Conservation (phyloP, 2,329 filamentous ascomycete species). For the Hymenoscyphus fraxineus region DNA sequence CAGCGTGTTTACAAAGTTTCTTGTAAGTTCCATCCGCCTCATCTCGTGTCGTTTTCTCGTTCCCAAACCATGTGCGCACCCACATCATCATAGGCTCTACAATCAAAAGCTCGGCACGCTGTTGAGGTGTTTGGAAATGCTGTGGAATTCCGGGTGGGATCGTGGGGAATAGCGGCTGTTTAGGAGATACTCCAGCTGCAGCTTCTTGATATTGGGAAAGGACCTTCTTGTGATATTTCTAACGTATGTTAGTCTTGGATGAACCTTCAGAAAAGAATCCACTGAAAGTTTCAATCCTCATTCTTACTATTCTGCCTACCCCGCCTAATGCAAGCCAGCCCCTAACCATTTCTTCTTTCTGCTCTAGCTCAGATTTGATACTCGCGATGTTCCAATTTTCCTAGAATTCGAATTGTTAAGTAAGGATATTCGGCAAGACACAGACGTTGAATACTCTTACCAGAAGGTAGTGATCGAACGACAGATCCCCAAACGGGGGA, state of each 20-base stretch:
- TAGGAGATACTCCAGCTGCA: background rate
- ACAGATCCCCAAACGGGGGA: too few relatives aligned
- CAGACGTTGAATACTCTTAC: too few relatives aligned
- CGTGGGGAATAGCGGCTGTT: background rate
- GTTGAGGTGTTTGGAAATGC: constrained; percentile 6
- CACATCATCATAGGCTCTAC: background rate
- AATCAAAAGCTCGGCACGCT: background rate
- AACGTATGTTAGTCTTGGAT: background rate
- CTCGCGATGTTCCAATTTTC: constrained; percentile 2
- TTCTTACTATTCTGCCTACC: constrained; percentile 1
- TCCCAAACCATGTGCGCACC: constrained; percentile 8
- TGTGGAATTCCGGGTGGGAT: background rate
- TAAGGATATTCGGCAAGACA: too few relatives aligned
- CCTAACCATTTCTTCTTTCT: constrained; percentile 2
- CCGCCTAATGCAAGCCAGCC: background rate
- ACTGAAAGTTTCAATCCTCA: background rate
- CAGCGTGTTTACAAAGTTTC: background rate
- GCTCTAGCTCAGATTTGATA: background rate
- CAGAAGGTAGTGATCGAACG: too few relatives aligned
- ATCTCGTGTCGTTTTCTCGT: background rate
- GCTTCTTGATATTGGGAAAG: background rate
- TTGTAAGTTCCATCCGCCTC: background rate
- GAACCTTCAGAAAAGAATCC: background rate
- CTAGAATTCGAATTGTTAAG: background rate
- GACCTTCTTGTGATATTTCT: background rate